These are phyloP conservation scores for Hymenoscyphus fraxineus DNA, from an alignment of 2,329 filamentous ascomycete genomes.

Conservation along the genomic window DNA sequence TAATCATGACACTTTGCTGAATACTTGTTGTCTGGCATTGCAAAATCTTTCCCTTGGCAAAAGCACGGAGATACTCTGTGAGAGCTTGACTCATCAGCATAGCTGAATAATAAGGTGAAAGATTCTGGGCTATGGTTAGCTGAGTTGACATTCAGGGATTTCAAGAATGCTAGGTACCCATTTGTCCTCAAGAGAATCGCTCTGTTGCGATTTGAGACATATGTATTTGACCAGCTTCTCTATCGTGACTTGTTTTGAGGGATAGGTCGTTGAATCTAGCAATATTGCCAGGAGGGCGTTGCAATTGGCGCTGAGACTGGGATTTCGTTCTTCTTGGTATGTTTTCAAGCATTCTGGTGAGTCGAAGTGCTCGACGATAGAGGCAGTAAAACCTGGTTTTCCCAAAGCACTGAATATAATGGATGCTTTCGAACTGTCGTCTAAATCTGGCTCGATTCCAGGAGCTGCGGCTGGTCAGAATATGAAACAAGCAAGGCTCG, in stretches of 20 bases:
- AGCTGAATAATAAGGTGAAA: neutral
- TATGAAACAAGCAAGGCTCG: too few relatives aligned
- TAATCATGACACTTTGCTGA: neutral
- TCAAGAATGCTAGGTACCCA: neutral
- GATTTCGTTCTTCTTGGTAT: conserved; percentile 2
- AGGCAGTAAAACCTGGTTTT: neutral
- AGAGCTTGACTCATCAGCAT: conserved; percentile 6
- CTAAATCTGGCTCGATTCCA: neutral
- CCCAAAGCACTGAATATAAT: neutral
- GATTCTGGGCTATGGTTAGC: neutral
- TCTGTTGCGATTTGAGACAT: neutral
- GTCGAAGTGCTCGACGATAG: neutral
- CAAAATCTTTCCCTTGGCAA: neutral
- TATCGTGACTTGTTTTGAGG: neutral
- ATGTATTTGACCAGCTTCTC: neutral
- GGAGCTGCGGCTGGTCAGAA: neutral
- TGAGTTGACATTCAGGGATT: neutral
- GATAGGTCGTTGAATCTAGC: neutral
- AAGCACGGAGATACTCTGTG: neutral
- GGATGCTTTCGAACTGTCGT: neutral
- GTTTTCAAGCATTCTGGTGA: neutral
- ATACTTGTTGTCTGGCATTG: neutral
- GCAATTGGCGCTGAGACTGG: conserved; percentile 7
- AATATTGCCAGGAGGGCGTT: neutral
- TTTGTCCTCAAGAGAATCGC: conserved; percentile 1